Conservation (phyloP, 768 basidiomycete species). For the Phanerodontia chrysosporium region DNA sequence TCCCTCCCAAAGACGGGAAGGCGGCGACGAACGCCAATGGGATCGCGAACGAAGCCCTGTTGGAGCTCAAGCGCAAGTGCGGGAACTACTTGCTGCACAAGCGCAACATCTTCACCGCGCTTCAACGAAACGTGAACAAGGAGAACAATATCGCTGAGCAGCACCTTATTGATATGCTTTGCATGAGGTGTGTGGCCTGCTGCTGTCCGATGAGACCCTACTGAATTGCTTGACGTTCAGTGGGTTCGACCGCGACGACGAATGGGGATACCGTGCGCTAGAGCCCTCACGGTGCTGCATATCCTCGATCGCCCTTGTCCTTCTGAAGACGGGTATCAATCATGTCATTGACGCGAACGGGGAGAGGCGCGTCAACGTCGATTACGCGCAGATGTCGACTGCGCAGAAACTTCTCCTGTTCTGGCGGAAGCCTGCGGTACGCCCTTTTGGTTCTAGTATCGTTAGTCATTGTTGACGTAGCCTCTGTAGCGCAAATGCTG, state of each 20-base stretch:
- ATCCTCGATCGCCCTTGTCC: conserved; percentile 94
- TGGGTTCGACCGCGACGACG: conserved; percentile 95
- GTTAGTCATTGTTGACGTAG: neutral
- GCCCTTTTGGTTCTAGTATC: conserved; percentile 30
- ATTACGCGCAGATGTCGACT: conserved; percentile 91
- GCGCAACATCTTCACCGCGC: conserved; percentile 91
- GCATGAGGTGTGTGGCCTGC: conserved; percentile 78
- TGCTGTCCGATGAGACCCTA: conserved; percentile 7
- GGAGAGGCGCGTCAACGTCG: conserved; percentile 74
- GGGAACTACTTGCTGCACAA: conserved; percentile 87
- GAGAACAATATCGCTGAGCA: conserved; percentile 99
- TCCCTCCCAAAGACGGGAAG: conserved; percentile 67
- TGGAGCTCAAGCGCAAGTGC: conserved; percentile 80
- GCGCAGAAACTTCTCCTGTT: conserved; percentile 96
- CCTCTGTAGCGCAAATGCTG: conserved; percentile 91
- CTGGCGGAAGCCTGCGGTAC: conserved; percentile 99
- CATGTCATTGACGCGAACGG: conserved; percentile 50
- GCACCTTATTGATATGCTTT: conserved; percentile 99
- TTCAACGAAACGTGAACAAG: conserved; percentile 98
- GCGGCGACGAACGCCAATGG: conserved; percentile 74
- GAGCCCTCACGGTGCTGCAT: conserved; percentile 97
- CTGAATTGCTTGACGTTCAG: conserved; percentile 35
- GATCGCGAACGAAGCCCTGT: conserved; percentile 70
- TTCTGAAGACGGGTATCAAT: conserved; percentile 93
- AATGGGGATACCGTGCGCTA: conserved; percentile 95